Conservation (phyloP, 306 rosid genomes). For the Glycine tomentella region DNA sequence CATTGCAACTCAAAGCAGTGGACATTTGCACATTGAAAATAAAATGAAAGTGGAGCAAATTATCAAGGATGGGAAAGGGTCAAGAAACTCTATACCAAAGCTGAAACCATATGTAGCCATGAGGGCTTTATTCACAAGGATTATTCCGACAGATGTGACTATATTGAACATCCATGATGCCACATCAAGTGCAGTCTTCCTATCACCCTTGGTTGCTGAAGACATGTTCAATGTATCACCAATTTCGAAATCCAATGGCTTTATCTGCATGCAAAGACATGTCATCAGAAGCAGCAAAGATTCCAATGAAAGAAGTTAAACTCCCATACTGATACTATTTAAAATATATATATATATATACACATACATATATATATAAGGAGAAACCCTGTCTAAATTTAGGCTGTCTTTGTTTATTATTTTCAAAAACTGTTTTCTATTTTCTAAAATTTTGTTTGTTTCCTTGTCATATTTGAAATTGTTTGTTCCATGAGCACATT, state of each 20-base stretch:
- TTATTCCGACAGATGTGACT: conserved; percentile 80
- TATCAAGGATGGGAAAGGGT: neutral
- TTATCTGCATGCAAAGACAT: conserved; percentile 40
- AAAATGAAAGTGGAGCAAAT: conserved; percentile 8
- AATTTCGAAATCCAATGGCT: conserved; percentile 2
- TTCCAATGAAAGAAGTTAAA: conserved; percentile 16
- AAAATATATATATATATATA: too few relatives aligned
- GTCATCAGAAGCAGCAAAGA: conserved; percentile 39
- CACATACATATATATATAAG: too few relatives aligned
- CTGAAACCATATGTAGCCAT: conserved; percentile 79
- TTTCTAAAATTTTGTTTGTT: too few relatives aligned
- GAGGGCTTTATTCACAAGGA: conserved; percentile 74
- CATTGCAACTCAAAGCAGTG: conserved; percentile 13
- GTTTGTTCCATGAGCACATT: neutral
- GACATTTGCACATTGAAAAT: neutral
- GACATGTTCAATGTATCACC: conserved; percentile 50
- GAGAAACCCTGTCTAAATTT: too few relatives aligned
- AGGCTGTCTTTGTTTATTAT: too few relatives aligned
- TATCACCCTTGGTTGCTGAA: conserved; percentile 61
- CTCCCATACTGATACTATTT: neutral
- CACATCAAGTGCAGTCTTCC: conserved; percentile 64
- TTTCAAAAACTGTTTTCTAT: too few relatives aligned
- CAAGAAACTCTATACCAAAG: conserved; percentile 58
- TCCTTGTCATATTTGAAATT: too few relatives aligned
- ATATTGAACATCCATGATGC: conserved; percentile 87